These are phyloP conservation scores for Sporothrix sp. DNA, from an alignment of 2,329 filamentous ascomycete species.

Conservation along the genomic window DNA sequence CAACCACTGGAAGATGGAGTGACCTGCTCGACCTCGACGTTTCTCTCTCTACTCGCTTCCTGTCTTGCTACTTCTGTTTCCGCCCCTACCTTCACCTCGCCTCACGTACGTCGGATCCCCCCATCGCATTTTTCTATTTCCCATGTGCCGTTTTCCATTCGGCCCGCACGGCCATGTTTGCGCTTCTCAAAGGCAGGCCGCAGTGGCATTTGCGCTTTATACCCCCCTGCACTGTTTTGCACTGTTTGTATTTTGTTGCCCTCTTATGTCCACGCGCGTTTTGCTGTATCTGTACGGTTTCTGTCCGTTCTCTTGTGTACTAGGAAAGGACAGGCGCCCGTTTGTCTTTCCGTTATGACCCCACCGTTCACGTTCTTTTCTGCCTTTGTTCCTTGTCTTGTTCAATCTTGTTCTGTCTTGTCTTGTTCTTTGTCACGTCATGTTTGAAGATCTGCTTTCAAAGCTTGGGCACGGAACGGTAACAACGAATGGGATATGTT, in stretches of 20 bases:
- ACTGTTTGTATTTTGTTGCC: not conserved
- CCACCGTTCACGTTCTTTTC: not conserved
- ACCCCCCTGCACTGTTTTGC: not conserved
- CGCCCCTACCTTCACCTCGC: too few species aligned
- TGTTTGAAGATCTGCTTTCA: not conserved
- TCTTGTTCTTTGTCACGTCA: not conserved
- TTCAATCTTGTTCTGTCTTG: not conserved
- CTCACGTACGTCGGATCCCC: not conserved
- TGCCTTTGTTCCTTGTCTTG: not conserved
- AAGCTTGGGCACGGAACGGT: not conserved
- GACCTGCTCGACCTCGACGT: not conserved
- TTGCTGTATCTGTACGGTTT: not conserved
- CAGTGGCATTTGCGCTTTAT: too few species aligned
- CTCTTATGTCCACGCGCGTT: not conserved
- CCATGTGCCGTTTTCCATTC: too few species aligned
- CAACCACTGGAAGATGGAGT: constrained; percentile 85
- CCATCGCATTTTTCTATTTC: not conserved
- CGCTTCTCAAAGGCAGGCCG: too few species aligned
- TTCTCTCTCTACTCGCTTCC: not conserved
- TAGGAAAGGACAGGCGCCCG: not conserved
- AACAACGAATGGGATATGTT: not conserved
- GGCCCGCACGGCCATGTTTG: too few species aligned
- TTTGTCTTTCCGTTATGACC: not conserved
- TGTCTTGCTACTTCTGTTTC: not conserved
- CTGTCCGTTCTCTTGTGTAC: not conserved